phyloP scores from a whole-genome alignment of 2,329 filamentous ascomycete genomes.

The Talaromyces piceae region DNA sequence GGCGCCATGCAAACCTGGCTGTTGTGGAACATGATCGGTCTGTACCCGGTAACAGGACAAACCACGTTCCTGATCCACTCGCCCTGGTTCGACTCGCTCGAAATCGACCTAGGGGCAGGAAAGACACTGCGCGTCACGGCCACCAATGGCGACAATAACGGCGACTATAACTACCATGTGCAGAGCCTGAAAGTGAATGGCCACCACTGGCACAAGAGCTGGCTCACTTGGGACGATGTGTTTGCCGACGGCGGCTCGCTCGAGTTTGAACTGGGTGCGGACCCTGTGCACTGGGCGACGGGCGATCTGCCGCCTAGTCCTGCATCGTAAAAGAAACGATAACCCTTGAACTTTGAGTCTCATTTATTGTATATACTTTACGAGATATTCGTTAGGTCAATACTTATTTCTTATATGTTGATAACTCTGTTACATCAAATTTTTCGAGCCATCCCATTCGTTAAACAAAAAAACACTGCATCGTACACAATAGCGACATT shows the following conservation, averaged over 20 bases:
- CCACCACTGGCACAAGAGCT: constrained; percentile 51
- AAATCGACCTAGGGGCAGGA: constrained; percentile 48
- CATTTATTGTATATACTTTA: not conserved
- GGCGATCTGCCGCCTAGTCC: constrained; percentile 50
- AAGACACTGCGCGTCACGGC: constrained; percentile 49
- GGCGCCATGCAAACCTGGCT: constrained; percentile 60
- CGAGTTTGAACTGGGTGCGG: constrained; percentile 51
- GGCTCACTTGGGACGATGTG: constrained; percentile 56
- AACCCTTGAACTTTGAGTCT: not conserved
- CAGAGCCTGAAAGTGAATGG: constrained; percentile 58
- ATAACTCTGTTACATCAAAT: too few species aligned
- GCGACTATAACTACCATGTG: constrained; percentile 51
- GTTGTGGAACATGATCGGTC: constrained; percentile 59
- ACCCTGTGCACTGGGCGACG: constrained; percentile 57
- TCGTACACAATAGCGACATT: too few species aligned
- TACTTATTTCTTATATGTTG: too few species aligned
- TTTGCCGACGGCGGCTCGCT: constrained; percentile 56
- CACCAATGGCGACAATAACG: constrained; percentile 51
- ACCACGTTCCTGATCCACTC: constrained; percentile 59
- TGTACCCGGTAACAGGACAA: constrained; percentile 47
- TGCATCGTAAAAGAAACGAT: too few species aligned
- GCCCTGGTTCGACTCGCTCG: constrained; percentile 53
- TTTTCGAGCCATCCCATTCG: too few species aligned
- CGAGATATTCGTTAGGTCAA: too few species aligned
- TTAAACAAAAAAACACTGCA: too few species aligned